A percentile compares a stretch with the other conserved stretches of the same genome.
Conservation (phyloP, 495 filamentous ascomycete species). For the Letharia lupina region DNA sequence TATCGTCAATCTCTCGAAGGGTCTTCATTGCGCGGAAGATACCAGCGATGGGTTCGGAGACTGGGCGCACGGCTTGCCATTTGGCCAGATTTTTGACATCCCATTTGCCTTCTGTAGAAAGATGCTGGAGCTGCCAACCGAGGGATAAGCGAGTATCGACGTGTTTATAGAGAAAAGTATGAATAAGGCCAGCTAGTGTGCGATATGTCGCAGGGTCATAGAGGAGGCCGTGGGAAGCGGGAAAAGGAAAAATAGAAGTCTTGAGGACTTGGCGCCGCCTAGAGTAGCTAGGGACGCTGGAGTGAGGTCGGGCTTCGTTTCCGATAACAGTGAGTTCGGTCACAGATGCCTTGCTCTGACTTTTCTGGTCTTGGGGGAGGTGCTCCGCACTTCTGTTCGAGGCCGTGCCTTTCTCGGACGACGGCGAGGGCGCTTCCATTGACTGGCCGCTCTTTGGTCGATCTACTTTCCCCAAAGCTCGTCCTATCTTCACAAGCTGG, state of each 20-base stretch:
- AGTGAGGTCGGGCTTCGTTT: neutral
- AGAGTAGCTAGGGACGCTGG: constrained; percentile 7
- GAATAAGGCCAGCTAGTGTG: constrained; percentile 69
- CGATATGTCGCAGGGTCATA: constrained; percentile 71
- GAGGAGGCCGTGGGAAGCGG: constrained; percentile 75
- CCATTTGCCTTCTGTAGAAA: constrained; percentile 88
- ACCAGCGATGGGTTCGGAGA: constrained; percentile 65
- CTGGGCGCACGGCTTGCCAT: constrained; percentile 70
- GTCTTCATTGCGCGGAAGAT: constrained; percentile 85
- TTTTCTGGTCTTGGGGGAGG: constrained; percentile 6
- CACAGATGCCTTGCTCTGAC: constrained; percentile 8
- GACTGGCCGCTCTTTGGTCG: constrained; percentile 2
- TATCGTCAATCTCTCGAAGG: constrained; percentile 74
- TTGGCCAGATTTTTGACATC: constrained; percentile 94
- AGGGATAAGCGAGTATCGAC: constrained; percentile 70
- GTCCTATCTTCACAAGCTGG: constrained; percentile 62
- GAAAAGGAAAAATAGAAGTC: constrained; percentile 61
- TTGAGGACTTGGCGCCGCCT: constrained; percentile 48
- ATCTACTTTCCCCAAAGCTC: constrained; percentile 40
- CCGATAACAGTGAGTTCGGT: constrained; percentile 16
- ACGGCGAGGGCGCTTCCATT: neutral
- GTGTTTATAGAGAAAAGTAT: constrained; percentile 66
- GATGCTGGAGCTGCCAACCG: constrained; percentile 82
- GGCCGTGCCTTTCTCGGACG: neutral
- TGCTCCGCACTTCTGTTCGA: neutral